Conservation (phyloP, 306 rosid genomes). For the Delonix regia region DNA sequence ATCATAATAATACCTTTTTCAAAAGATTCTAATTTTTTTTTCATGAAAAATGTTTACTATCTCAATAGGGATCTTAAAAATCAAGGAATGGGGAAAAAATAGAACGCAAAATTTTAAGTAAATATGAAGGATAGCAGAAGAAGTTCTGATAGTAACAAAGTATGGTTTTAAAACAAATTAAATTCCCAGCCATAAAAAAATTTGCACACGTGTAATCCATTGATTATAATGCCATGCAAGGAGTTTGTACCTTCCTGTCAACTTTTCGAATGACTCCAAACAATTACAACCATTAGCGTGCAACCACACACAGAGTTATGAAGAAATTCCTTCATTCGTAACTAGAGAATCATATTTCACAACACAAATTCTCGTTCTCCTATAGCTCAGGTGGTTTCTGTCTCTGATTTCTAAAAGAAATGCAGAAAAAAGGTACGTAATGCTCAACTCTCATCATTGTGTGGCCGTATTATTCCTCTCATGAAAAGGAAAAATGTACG, state of each 20-base stretch:
- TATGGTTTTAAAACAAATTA: background rate
- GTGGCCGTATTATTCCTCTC: background rate
- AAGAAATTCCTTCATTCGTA: constrained; percentile 29
- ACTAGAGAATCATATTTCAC: background rate
- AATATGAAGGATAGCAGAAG: background rate
- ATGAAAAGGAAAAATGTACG: background rate
- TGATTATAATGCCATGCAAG: constrained; percentile 30
- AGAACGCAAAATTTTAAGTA: background rate
- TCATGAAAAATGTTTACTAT: too few relatives aligned
- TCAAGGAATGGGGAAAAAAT: background rate
- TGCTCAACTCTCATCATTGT: background rate
- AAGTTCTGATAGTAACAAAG: background rate
- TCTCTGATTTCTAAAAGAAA: constrained; percentile 45
- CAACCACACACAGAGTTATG: constrained; percentile 30
- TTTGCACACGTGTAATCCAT: constrained; percentile 8
- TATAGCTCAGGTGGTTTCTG: constrained; percentile 24
- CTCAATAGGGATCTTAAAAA: background rate
- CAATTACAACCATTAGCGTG: constrained; percentile 34
- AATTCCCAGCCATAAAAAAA: constrained; percentile 11
- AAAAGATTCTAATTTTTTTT: too few relatives aligned
- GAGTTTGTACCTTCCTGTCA: constrained; percentile 31
- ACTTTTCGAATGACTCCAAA: constrained; percentile 7
- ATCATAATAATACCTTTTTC: too few relatives aligned
- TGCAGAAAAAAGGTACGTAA: constrained; percentile 53
- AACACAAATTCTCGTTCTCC: constrained; percentile 1